Percentiles rank a stretch among this genome's conserved stretches.
Evolutionary conservation across 805 yeast species (phyloP).

Genomic region (Candida maris): DNA sequence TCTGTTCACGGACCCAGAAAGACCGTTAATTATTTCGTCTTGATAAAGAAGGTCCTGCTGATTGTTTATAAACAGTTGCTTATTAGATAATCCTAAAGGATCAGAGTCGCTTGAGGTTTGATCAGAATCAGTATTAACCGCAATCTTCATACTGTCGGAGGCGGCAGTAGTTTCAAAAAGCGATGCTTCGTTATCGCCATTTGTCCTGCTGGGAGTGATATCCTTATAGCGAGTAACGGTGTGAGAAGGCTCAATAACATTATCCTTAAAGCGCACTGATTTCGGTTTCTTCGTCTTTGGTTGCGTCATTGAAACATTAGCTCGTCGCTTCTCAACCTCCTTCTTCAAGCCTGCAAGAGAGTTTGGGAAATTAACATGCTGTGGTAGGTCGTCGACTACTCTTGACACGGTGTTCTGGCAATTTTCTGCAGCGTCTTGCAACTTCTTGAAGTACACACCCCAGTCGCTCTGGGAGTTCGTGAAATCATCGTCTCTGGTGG

Average conservation of each 20-base stretch:
- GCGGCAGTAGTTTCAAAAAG: slow-evolving; percentile 8
- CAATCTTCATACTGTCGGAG: background rate
- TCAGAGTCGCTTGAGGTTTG: slow-evolving; percentile 4
- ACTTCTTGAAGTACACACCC: slow-evolving; percentile 2
- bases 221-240: background rate
- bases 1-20: slow-evolving; percentile 41
- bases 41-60: slow-evolving; percentile 47
- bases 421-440: slow-evolving; percentile 2
- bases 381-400: slow-evolving; percentile 7
- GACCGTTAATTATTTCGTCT: slow-evolving; percentile 38
- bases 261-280: slow-evolving; percentile 25
- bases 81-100: slow-evolving; percentile 23
- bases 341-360: slow-evolving; percentile 4
- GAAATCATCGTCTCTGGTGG: background rate
- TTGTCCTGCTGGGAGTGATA: slow-evolving; percentile 15
- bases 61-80: slow-evolving; percentile 33
- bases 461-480: background rate
- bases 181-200: slow-evolving; percentile 2
- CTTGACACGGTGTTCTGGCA: slow-evolving; percentile 4
- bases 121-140: no score
- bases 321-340: slow-evolving; percentile 1
- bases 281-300: slow-evolving; percentile 17
- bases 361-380: slow-evolving; percentile 3
- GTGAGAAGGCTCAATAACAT: slow-evolving; percentile 17
- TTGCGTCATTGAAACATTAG: slow-evolving; percentile 1